Evolutionary conservation across 2,329 filamentous ascomycete species (phyloP), one percentile per base, ranked within the genome.

Genomic region (Diplocarpon mali): DNA sequence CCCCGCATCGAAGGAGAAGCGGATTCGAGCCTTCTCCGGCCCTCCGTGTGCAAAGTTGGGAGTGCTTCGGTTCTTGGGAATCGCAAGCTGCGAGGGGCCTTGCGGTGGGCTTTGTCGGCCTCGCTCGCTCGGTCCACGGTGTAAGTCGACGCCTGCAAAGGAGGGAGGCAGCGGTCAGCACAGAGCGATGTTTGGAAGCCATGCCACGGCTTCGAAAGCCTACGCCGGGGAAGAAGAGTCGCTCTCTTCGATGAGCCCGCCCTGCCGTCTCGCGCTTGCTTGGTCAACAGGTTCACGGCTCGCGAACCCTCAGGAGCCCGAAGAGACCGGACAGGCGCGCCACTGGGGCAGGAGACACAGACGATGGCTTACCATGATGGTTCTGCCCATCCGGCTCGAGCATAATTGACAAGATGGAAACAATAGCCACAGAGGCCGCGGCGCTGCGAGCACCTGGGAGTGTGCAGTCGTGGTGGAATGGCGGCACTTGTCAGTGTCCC

Each of bases 1-100:
- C 27, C 79, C 75, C 46, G 78, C 79, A 63, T 92, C 87, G 60
- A 89, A 80, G 40, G 86, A 90, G 65, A 86, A 80, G 49, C 83
- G 80, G 62, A 79, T 71, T 66, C 76, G 70, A 53, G 72, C 70
- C 52, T 73, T 76, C 53, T 80, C 76, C 40, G 74, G 64, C 62
- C 61, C 46, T 20, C 48, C 46, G n/a, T 52, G 43, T 52, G 67
- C 61, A 16, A 40, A 36, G 16, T 41, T 41, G 27, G 38, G 38
- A 13, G 77, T 80, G 61, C 77, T 80, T 57, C 73, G 69, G 61
- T 80, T 81, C 64, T 80, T 81, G 46, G 76, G 76, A 45, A 81
- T 65, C 49, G 41, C 34, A n/a, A 58, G 39, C n/a, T 58, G 57
- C 17, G 44, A 45, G 12, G 45, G 48, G 40, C 48, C 44, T 8